phyloP scores from a whole-genome alignment of 2,329 filamentous ascomycete species.

The Xylaria sp. region DNA sequence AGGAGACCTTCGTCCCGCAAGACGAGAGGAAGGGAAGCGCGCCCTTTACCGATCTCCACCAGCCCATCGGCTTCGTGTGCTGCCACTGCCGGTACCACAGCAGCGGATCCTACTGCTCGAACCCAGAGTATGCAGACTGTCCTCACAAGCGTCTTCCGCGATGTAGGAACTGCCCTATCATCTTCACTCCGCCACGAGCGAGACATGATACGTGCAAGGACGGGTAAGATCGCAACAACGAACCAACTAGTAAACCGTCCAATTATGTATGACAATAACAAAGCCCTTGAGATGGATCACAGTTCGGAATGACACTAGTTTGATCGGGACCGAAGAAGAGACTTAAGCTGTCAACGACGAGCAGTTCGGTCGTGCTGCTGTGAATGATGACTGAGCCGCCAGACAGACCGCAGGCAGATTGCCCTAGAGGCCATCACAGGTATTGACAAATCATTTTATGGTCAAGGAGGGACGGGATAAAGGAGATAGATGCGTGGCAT shows the following conservation, averaged over 20 bases:
- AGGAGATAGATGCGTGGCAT: too few relatives aligned
- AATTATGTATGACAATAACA: not conserved
- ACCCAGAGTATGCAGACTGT: conserved; percentile 40
- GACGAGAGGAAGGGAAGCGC: not conserved
- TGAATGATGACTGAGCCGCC: not conserved
- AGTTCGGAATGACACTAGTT: not conserved
- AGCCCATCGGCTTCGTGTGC: conserved; percentile 47
- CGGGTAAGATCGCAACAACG: not conserved
- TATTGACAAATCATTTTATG: not conserved
- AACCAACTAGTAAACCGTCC: not conserved
- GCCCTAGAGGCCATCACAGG: not conserved
- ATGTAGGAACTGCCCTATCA: conserved; percentile 42
- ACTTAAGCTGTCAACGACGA: not conserved
- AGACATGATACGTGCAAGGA: conserved; percentile 4
- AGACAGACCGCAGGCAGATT: not conserved
- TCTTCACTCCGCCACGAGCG: conserved; percentile 38
- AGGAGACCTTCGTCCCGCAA: not conserved
- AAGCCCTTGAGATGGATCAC: not conserved
- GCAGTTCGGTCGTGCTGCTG: not conserved
- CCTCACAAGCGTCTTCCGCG: conserved; percentile 42
- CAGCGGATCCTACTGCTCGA: conserved; percentile 44
- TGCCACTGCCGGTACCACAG: conserved; percentile 43
- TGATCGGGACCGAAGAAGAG: not conserved
- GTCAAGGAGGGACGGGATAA: too few relatives aligned
- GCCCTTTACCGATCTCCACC: conserved; percentile 32